Evolutionary conservation across 2,329 filamentous ascomycete species (phyloP), one percentile per base, ranked within the genome.

Genomic region (Setomelanomma holmii): DNA sequence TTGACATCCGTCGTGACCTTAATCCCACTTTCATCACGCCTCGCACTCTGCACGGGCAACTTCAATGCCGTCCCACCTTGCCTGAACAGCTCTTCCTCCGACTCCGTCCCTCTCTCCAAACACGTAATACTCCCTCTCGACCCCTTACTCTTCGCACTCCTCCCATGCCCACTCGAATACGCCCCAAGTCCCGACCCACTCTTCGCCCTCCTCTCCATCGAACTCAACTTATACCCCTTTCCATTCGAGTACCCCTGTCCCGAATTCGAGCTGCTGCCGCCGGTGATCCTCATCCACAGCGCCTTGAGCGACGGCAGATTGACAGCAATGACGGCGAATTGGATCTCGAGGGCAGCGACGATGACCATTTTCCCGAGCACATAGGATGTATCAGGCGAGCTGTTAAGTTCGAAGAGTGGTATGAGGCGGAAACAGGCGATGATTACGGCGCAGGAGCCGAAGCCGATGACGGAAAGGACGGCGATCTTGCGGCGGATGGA

Each of bases 221-320:
- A 51, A 6, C 36, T 47, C 12, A 56, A 30, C 22, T 54, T 53
- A 34, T 57, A 59, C 2, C 40, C 46, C 24, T 49, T 50, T 11
- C 49, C 12, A 12, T 38, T 22, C 3, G 51, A 53, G 16, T 45
- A 36, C 3, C 40, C 54, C 12, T 20, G 22, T 2, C 39, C 40
- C 11, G 42, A 49, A 6, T 47, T 49, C 8, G 22, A 16, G 3
- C 49, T 55, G 35, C 45, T 50, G 6, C 43, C 52, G 3, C 56
- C 53, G 2, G 48, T 53, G 1, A 61, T 22, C 21, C 39, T 47
- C 20, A 56, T 65, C 55, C 65, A 74, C 21, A 75, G 64, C 4
- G 67, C 67, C 43, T 72, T 68, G n/a, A 72, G 44, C 2, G 60
- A 56, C 0, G 70, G 71, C 34, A 72, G 58, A 54, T 73, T 74